phyloP scores from a whole-genome alignment of 257 asterid genomes.

The Solanum neorickii region DNA sequence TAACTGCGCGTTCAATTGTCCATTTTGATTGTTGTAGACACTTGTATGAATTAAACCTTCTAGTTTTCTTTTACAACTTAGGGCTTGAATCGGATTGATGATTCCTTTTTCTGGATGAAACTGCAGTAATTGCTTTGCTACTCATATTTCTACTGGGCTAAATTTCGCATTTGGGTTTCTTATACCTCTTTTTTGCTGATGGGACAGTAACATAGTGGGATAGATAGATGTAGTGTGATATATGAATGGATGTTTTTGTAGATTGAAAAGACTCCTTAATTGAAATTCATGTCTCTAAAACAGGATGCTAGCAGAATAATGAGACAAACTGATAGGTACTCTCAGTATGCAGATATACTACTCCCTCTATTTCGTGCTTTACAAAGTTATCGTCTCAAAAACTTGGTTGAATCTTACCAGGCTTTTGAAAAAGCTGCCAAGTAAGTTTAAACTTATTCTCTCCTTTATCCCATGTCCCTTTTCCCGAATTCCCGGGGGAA shows the following conservation, averaged over 20 bases:
- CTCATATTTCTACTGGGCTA: neutral
- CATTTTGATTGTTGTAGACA: neutral
- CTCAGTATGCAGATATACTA: conserved; percentile 71
- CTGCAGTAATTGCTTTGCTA: neutral
- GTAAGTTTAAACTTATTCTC: conserved; percentile 27
- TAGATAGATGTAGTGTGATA: neutral
- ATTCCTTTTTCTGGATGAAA: neutral
- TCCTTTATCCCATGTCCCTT: neutral
- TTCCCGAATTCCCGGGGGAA: neutral
- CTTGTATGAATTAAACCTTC: neutral
- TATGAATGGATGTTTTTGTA: neutral
- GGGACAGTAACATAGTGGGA: neutral
- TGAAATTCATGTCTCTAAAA: neutral
- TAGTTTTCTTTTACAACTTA: neutral
- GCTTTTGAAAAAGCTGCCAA: conserved; percentile 89
- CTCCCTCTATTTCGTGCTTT: conserved; percentile 69
- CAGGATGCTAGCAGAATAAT: conserved; percentile 86
- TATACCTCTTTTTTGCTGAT: neutral
- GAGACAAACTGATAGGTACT: conserved; percentile 57
- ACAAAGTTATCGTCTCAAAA: conserved; percentile 61
- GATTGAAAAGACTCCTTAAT: neutral
- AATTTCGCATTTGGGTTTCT: neutral
- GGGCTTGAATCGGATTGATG: neutral
- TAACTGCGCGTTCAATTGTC: neutral
- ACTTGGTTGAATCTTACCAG: conserved; percentile 60